Evolutionary conservation across 2,329 filamentous ascomycete genomes (phyloP).

Genomic region (Ascochyta lentis): DNA sequence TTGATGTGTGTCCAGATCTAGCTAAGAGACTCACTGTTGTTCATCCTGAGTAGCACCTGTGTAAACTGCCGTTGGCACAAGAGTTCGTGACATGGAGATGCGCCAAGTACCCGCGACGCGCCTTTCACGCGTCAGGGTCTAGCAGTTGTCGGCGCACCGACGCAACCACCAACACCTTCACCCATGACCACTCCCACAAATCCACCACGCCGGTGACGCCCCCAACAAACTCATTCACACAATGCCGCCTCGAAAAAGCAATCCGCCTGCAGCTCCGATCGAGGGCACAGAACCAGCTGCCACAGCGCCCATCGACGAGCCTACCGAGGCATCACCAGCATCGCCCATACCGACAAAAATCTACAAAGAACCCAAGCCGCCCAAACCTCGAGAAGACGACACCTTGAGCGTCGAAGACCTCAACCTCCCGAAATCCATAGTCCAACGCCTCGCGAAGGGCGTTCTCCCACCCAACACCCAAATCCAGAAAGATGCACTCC

Average conservation of each 20-base stretch:
- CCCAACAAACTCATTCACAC: slow-evolving; percentile 8
- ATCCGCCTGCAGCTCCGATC: slow-evolving; percentile 49
- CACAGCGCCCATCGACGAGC: slow-evolving; percentile 4
- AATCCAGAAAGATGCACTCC: slow-evolving; percentile 80
- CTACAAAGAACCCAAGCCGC: slow-evolving; percentile 15
- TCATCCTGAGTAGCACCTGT: neutral
- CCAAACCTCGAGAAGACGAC: slow-evolving; percentile 42
- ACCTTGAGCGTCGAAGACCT: slow-evolving; percentile 65
- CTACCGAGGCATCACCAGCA: slow-evolving; percentile 2
- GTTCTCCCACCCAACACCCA: slow-evolving; percentile 81
- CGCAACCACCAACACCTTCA: slow-evolving; percentile 21
- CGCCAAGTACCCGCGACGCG: slow-evolving; percentile 14
- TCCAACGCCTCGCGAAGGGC: slow-evolving; percentile 79
- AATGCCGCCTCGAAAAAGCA: slow-evolving; percentile 59
- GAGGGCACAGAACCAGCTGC: slow-evolving; percentile 40
- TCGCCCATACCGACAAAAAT: slow-evolving; percentile 14
- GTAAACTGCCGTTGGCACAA: neutral
- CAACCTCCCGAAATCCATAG: slow-evolving; percentile 79
- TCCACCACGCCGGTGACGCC: slow-evolving; percentile 2
- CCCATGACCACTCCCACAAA: slow-evolving; percentile 13
- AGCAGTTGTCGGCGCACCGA: slow-evolving; percentile 24
- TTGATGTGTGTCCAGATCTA: neutral
- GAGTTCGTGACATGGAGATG: slow-evolving; percentile 3
- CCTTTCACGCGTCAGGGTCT: slow-evolving; percentile 37
- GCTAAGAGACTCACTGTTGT: neutral